Conservation (phyloP, 179 eudicot species). For the Spergularia azorica region DNA sequence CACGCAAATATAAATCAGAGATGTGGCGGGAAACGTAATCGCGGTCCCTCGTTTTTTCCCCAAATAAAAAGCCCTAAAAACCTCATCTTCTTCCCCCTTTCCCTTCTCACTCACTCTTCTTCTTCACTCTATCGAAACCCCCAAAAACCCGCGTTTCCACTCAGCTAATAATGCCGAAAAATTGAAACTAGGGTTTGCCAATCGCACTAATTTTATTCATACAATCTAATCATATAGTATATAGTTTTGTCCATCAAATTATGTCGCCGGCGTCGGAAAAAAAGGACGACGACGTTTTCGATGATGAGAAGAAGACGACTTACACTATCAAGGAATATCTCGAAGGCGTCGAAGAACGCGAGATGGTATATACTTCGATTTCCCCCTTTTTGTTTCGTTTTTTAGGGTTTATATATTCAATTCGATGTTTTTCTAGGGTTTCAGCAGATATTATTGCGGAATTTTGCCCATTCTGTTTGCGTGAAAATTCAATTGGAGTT, state of each 20-base stretch:
- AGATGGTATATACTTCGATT: slow-evolving; percentile 43
- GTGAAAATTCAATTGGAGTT: neutral
- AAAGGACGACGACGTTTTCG: slow-evolving; percentile 58
- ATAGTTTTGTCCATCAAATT: neutral
- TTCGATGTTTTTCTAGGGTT: slow-evolving; percentile 12
- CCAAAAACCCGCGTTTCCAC: neutral
- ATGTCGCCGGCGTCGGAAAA: slow-evolving; percentile 17
- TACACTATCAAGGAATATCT: slow-evolving; percentile 66
- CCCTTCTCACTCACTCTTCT: neutral
- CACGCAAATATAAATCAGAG: neutral
- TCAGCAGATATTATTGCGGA: neutral
- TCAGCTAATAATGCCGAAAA: neutral
- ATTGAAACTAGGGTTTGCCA: slow-evolving; percentile 25
- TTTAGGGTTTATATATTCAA: neutral
- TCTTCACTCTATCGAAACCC: neutral
- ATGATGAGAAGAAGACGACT: slow-evolving; percentile 52
- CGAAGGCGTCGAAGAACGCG: slow-evolving; percentile 72
- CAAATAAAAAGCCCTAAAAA: slow-evolving; percentile 30
- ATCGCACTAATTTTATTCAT: neutral
- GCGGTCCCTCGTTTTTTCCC: slow-evolving; percentile 20
- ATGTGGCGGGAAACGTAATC: slow-evolving; percentile 51
- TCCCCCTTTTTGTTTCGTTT: neutral
- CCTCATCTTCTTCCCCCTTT: neutral
- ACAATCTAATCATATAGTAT: neutral
- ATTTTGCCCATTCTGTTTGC: neutral